Evolutionary conservation across 2,329 filamentous ascomycete genomes (phyloP), one percentile per base, ranked within the genome.

Genomic region (Exophiala bonariae): DNA sequence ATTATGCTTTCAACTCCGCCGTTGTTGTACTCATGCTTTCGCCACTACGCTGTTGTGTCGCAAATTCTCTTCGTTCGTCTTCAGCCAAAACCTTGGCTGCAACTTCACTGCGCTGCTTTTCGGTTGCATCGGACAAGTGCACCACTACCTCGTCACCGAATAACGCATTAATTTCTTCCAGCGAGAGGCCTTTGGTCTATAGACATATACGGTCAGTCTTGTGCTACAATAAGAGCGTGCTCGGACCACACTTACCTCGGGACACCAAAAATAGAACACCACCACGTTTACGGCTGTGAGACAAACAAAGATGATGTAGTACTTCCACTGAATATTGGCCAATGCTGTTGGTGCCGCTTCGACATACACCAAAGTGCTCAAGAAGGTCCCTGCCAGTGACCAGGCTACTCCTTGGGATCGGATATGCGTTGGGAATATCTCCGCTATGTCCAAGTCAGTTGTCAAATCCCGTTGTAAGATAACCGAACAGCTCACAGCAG

Each of bases 221-320:
- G 4, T 7, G 2, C 19, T 9, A 14, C 9, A 11, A 13, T 7
- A n/a, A 6, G 14, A 18, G 10, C 4, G 35, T 37, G 18, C 23
- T 26, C 23, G 17, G 18, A 22, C 18, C 19, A 34, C 3, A 58
- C 65, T 55, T 59, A 66, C 56, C 70, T 73, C 48, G 76, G 75
- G 53, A 78, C 50, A 53, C 50, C 50, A 53, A 26, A 53, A 50
- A 49, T 53, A 53, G 38, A 53, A 47, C 9, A 54, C 35, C 33
- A 50, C 13, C 14, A 50, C 39, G 36, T 54, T 54, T 35, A 50
- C 44, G 33, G 49, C 76, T 0, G 73, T 69, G 14, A 78, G 62
- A 47, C 77, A 78, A 18, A 47, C 41, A 55, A 50, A 61, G 4
- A 63, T 54, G 18, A 67, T 50, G 40, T 63, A 66, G 46, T 62